phyloP scores from a whole-genome alignment of 2,329 filamentous ascomycete genomes.

The Diaporthe ampelina region DNA sequence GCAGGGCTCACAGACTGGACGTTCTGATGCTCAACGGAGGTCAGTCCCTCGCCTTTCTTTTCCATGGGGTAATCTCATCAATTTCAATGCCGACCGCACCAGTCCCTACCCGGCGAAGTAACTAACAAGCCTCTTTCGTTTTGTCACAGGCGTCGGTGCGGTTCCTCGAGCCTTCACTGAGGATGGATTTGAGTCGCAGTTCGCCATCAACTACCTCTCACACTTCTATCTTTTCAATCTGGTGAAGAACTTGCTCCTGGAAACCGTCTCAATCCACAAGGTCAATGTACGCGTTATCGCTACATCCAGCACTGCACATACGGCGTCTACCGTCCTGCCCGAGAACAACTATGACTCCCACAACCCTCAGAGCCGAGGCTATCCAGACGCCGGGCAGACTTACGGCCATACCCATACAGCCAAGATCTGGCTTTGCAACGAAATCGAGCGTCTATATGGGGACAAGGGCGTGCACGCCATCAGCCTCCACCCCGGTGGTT shows the following conservation, averaged over 20 bases:
- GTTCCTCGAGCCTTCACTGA: constrained; percentile 29
- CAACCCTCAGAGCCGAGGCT: constrained; percentile 1
- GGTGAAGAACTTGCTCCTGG: constrained; percentile 48
- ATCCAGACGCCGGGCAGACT: constrained; percentile 37
- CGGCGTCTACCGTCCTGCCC: neutral
- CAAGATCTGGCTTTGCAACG: constrained; percentile 60
- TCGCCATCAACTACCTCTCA: constrained; percentile 44
- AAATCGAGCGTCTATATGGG: constrained; percentile 60
- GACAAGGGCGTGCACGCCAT: constrained; percentile 54
- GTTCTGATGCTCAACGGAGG: constrained; percentile 57
- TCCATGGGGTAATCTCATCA: neutral
- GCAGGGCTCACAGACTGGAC: constrained; percentile 38
- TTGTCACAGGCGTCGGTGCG: constrained; percentile 33
- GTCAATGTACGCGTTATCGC: neutral
- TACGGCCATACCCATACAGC: constrained; percentile 62
- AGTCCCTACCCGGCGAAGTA: neutral
- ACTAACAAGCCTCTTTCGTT: neutral
- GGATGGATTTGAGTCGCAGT: constrained; percentile 43
- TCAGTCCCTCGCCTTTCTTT: neutral
- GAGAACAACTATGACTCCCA: neutral
- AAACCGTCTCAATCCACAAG: neutral
- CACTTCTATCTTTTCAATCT: constrained; percentile 57
- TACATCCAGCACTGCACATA: constrained; percentile 9
- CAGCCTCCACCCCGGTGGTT: constrained; percentile 57
- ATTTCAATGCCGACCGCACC: neutral